Percentiles rank a stretch among this genome's conserved stretches.
Conservation (phyloP, 2,329 filamentous ascomycete genomes). For the Penicillium thymicola region DNA sequence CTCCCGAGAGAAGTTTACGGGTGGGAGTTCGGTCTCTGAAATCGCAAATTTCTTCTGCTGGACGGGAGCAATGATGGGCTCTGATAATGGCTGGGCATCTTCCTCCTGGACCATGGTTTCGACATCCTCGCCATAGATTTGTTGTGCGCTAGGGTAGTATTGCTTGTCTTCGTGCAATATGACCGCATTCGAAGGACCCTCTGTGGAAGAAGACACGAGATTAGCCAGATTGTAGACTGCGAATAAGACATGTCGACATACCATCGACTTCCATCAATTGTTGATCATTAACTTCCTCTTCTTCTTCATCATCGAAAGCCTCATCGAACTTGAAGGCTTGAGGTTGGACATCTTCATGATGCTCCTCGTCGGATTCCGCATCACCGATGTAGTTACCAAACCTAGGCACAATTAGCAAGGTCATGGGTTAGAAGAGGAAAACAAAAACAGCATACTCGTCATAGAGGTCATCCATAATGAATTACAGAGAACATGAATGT, state of each 20-base stretch:
- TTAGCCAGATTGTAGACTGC: conserved; percentile 22
- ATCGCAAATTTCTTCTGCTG: conserved; percentile 95
- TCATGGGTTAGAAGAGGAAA: conserved; percentile 1
- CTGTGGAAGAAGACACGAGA: conserved; percentile 49
- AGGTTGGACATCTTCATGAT: conserved; percentile 68
- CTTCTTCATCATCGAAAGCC: conserved; percentile 60
- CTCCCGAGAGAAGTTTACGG: conserved; percentile 78
- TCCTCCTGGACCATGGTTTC: conserved; percentile 96
- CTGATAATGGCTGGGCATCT: conserved; percentile 85
- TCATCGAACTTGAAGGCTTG: conserved; percentile 78
- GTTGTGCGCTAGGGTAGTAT: conserved; percentile 96
- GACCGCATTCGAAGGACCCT: conserved; percentile 93
- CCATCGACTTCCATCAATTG: conserved; percentile 93
- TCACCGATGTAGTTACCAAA: conserved; percentile 99
- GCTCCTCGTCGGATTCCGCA: conserved; percentile 83
- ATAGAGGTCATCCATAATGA: conserved; percentile 86
- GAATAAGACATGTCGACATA: conserved; percentile 36
- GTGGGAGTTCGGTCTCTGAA: conserved; percentile 85
- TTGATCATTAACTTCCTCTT: conserved; percentile 64
- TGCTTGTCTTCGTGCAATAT: conserved; percentile 98
- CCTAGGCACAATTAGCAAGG: conserved; percentile 48
- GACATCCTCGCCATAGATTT: conserved; percentile 90
- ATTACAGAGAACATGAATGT: conserved; percentile 19
- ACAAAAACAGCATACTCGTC: conserved; percentile 66
- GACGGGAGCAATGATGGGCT: conserved; percentile 90